Percentiles rank a stretch among this genome's conserved stretches.
Evolutionary conservation across 495 filamentous ascomycete genomes (phyloP).

Genomic region (Staphylotrichum longicolle): DNA sequence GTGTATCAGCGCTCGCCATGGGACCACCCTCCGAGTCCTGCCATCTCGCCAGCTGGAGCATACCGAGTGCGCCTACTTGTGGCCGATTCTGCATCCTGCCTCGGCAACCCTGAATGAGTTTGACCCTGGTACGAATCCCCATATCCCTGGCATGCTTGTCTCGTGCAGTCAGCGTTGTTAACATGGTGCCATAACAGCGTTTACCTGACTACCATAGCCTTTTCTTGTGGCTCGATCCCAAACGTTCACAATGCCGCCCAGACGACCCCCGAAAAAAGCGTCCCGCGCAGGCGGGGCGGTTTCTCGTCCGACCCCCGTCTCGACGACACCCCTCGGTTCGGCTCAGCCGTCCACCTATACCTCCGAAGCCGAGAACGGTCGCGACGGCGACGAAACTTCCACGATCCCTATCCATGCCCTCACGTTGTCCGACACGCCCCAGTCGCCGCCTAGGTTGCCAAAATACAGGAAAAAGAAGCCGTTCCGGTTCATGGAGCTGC

Average conservation of each 20-base stretch:
- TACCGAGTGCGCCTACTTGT: slow-evolving; percentile 1
- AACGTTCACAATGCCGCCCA: slow-evolving; percentile 35
- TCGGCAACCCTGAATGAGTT: neutral
- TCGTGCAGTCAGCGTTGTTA: neutral
- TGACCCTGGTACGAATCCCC: neutral
- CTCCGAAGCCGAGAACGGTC: slow-evolving; percentile 45
- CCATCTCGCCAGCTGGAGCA: slow-evolving; percentile 25
- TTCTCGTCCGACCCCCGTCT: slow-evolving; percentile 34
- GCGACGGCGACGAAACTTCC: slow-evolving; percentile 36
- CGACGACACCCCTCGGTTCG: slow-evolving; percentile 39
- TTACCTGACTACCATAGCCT: neutral
- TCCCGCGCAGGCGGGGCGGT: slow-evolving; percentile 30
- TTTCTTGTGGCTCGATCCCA: neutral
- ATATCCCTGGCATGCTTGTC: neutral
- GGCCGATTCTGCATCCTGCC: neutral
- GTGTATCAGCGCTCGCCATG: slow-evolving; percentile 44
- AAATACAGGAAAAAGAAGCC: slow-evolving; percentile 36
- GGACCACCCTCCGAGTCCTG: slow-evolving; percentile 49
- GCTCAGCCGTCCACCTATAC: slow-evolving; percentile 43
- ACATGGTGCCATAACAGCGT: neutral
- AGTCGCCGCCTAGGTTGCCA: neutral
- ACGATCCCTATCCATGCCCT: slow-evolving; percentile 36
- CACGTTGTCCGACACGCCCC: slow-evolving; percentile 28
- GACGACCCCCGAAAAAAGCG: slow-evolving; percentile 27
- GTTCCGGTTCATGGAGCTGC: slow-evolving; percentile 76